Evolutionary conservation across 768 basidiomycete species (phyloP), one percentile per base, ranked within the genome.

Genomic region (Leccinum obscurum): DNA sequence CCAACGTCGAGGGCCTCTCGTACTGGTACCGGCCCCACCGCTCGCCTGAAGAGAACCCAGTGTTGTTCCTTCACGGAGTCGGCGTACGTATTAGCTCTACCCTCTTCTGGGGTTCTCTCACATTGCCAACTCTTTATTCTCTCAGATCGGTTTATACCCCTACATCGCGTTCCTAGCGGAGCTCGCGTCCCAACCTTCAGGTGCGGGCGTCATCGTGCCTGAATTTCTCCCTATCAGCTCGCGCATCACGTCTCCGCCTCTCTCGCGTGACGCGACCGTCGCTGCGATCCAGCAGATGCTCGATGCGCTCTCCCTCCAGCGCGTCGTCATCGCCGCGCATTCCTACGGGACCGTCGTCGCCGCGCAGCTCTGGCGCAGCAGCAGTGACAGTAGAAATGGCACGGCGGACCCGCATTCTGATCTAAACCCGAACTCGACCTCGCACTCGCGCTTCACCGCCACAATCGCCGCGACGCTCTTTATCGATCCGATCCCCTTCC

Each of bases 11-110:
- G 1, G 66, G 76, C 1, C 51, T 83, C 10, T 74, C 77, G 1
- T 83, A 80, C 64, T 83, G 81, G 81, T 77, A 80, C 60, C 74
- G 78, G 3, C 79, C 81, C 3, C 85, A 87, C 59, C 76, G 71
- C 35, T 81, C 83, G 4, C 56, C 54, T 9, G 75, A 74, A 2
- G 83, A 81, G 61, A 72, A 75, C 9, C 85, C 87, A 0, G 71
- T 89, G 10, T 68, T 88, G n/a, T 87, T 89, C 65, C 64, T 89
- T 1, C 87, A 89, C 57, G 88, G 87, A 10, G 83, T 88, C n/a
- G 88, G 87, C 10, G 85, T 87, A 71, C n/a, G 65, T 59, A 22
- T 17, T 32, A 15, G 8, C 24, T 10, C 6, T 14, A 9, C 9
- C 44, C 17, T 24, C 3, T 20, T 34, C 30, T 17, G 1, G 24